These are phyloP conservation scores for Vitis amurensis DNA, from an alignment of 164 flowering plant species.

Conservation along the genomic window DNA sequence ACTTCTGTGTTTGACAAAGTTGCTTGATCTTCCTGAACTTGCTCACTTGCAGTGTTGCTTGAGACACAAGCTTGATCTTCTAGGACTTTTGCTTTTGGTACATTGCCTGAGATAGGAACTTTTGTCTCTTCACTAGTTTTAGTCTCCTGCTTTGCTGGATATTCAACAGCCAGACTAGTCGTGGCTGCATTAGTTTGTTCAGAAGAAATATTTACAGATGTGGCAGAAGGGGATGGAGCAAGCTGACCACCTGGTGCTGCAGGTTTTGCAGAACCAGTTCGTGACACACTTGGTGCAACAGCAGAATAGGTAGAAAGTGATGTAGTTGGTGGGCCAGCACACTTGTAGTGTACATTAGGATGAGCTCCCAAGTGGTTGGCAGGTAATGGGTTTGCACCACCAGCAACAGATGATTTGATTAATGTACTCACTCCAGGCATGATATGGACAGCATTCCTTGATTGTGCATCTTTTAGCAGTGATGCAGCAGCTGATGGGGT, in stretches of 20 bases:
- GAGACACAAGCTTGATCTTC: constrained; percentile 2
- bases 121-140: constrained; percentile 15
- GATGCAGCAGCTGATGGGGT: constrained; percentile 69
- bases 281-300: constrained; percentile 10
- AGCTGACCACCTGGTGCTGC: constrained; percentile 9
- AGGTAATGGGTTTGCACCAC: constrained; percentile 26
- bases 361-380: constrained; percentile 23
- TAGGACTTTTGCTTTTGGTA: constrained; percentile 9
- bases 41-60: constrained; percentile 2
- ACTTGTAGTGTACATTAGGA: constrained; percentile 48
- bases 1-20: constrained; percentile 12
- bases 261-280: constrained; percentile 23
- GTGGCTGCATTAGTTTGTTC: constrained; percentile 15
- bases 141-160: constrained; percentile 15
- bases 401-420: constrained; percentile 36
- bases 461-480: constrained; percentile 61
- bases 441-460: constrained; percentile 62
- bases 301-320: constrained; percentile 22
- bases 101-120: constrained; percentile 6
- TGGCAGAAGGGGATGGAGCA: constrained; percentile 9
- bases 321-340: constrained; percentile 31
- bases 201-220: constrained; percentile 16
- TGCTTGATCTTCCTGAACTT: constrained; percentile 14
- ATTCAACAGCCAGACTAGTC: not conserved
- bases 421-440: constrained; percentile 48